A percentile compares a stretch with the other conserved stretches of the same genome.
phyloP scores from a whole-genome alignment of 2,329 filamentous ascomycete genomes.

The Coniochaeta sp. region DNA sequence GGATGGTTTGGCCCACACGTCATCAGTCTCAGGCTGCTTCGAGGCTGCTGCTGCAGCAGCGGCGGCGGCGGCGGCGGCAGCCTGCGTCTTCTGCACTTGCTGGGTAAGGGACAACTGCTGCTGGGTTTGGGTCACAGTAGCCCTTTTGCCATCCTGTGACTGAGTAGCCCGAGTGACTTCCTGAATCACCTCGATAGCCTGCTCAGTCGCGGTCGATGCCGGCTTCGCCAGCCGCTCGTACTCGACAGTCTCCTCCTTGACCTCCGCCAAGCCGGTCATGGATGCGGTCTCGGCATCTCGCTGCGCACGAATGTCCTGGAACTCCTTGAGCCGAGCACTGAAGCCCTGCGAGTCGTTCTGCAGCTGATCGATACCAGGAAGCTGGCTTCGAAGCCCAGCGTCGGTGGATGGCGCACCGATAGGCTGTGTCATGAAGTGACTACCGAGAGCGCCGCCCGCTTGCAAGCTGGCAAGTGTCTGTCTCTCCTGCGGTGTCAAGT shows the following conservation, averaged over 20 bases:
- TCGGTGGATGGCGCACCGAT: conserved; percentile 29
- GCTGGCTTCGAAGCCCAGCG: conserved; percentile 32
- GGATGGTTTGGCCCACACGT: conserved; percentile 48
- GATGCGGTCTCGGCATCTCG: conserved; percentile 46
- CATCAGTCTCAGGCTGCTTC: conserved; percentile 45
- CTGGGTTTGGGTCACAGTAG: conserved; percentile 12
- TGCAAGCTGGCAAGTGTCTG: conserved; percentile 41
- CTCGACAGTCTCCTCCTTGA: conserved; percentile 11
- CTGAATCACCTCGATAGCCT: conserved; percentile 8
- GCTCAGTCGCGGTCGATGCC: conserved; percentile 3
- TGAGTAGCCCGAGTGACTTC: conserved; percentile 10
- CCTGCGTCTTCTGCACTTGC: conserved; percentile 71
- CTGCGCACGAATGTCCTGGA: conserved; percentile 70
- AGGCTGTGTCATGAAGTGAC: conserved; percentile 28
- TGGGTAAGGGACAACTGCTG: conserved; percentile 67
- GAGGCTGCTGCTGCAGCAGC: conserved; percentile 35
- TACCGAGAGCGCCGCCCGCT: conserved; percentile 20
- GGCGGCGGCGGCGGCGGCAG: conserved; percentile 31
- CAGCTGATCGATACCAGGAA: conserved; percentile 44
- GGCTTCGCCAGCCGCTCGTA: conserved; percentile 2
- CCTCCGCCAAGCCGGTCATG: conserved; percentile 7
- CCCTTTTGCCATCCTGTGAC: conserved; percentile 9
- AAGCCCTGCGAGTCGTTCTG: conserved; percentile 51
- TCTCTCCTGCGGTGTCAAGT: conserved; percentile 51
- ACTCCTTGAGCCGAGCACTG: conserved; percentile 71